phyloP scores from a whole-genome alignment of 139 green algal genomes.

The Nannochloris sp. region DNA sequence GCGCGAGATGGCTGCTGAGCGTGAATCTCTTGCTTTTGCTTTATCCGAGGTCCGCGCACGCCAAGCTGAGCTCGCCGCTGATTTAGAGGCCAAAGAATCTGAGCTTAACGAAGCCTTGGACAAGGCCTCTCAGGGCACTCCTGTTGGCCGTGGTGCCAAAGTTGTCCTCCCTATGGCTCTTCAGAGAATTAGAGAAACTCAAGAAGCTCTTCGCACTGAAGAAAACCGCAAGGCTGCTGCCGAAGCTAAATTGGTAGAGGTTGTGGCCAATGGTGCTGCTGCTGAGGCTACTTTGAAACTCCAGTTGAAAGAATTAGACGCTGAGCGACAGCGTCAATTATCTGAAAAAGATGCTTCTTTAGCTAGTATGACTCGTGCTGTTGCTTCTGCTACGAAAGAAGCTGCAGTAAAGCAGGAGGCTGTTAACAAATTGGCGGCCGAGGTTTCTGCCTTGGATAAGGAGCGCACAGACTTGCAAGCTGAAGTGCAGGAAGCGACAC shows the following conservation, averaged over 20 bases:
- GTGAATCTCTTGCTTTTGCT: background rate
- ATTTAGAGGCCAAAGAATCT: constrained; percentile 2
- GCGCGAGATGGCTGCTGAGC: background rate
- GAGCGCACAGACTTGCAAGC: background rate
- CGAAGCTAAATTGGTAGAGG: background rate
- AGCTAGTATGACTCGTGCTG: constrained; percentile 19
- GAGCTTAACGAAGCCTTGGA: constrained; percentile 9
- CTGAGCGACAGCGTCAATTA: constrained; percentile 9
- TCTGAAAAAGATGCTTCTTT: constrained; percentile 18
- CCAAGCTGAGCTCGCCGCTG: background rate
- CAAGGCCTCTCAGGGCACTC: constrained; percentile 12
- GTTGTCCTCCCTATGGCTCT: constrained; percentile 17
- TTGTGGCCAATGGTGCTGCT: background rate
- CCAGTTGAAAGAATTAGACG: background rate
- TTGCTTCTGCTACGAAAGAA: constrained; percentile 11
- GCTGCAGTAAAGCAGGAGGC: constrained; percentile 5
- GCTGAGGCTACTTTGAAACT: background rate
- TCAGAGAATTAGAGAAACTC: constrained; percentile 8
- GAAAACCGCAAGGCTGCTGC: background rate
- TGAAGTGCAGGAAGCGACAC: background rate
- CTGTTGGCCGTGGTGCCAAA: constrained; percentile 17
- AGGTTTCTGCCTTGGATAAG: background rate
- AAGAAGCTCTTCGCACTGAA: background rate
- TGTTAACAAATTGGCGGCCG: background rate
- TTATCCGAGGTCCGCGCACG: background rate